A percentile compares a stretch with the other conserved stretches of the same genome.
These are phyloP conservation scores for Hymenoscyphus fructigenus DNA, from an alignment of 2,329 filamentous ascomycete species.

Conservation along the genomic window DNA sequence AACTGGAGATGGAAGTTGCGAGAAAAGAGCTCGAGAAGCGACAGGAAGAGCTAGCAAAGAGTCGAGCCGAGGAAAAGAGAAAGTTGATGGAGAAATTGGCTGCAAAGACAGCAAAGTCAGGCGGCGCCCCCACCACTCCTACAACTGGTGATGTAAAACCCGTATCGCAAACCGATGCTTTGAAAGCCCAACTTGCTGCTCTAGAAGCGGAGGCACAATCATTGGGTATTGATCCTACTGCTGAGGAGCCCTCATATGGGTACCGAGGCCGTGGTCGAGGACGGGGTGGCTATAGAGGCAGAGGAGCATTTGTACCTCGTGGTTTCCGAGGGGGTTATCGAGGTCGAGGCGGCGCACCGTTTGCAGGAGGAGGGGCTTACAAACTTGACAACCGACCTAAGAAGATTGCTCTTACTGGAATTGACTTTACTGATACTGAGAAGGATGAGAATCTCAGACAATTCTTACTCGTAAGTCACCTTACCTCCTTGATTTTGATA, in stretches of 20 bases:
- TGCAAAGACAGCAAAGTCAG: conserved; percentile 45
- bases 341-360: conserved; percentile 45
- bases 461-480: conserved; percentile 61
- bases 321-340: conserved; percentile 44
- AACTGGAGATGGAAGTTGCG: conserved; percentile 61
- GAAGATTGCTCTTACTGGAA: conserved; percentile 62
- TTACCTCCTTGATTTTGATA: background rate
- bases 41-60: conserved; percentile 59
- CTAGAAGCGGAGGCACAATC: conserved; percentile 70
- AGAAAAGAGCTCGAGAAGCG: conserved; percentile 65
- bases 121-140: conserved; percentile 23
- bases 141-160: conserved; percentile 33
- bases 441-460: conserved; percentile 70
- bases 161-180: conserved; percentile 55
- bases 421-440: conserved; percentile 59
- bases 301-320: conserved; percentile 39
- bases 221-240: conserved; percentile 54
- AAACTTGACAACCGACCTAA: conserved; percentile 76
- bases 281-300: conserved; percentile 39
- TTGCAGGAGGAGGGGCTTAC: conserved; percentile 46
- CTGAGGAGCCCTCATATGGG: conserved; percentile 42
- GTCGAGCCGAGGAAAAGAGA: conserved; percentile 63
- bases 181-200: conserved; percentile 71
- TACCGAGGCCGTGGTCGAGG: conserved; percentile 43
- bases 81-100: conserved; percentile 62